Evolutionary conservation across 2,329 filamentous ascomycete species (phyloP), one percentile per base, ranked within the genome.

Genomic region (Phialocephala sp.): DNA sequence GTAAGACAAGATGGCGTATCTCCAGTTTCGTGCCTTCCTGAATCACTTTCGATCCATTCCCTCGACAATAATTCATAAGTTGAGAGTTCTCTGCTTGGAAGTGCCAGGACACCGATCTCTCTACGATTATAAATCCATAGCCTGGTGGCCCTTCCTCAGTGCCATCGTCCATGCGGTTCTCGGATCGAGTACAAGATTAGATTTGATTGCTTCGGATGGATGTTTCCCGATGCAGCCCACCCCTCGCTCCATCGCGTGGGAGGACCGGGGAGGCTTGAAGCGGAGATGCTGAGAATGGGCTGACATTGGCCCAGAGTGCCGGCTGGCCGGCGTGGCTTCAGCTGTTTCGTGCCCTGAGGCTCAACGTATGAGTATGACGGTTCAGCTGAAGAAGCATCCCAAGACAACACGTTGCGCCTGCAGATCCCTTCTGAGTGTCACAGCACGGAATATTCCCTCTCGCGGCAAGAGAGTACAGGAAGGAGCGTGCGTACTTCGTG

Each of bases 171-270:
- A 50, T 50, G 45, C 22, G 32, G 55, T 39, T 3, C 27, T 32
- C 27, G 27, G 27, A 32, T 32, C 32, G n/a, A 18, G 14, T 14
- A 14, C 54, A 20, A 56, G 54, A 57, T 57, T 39, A 57, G 55
- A 57, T 57, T 57, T 57, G 32, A 24, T 50, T 50, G 6, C 54
- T 22, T 36, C 54, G 36, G 55, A 37, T 57, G 55, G 55, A 57
- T 57, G 32, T 39, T 57, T 41, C 55, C 55, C 55, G 55, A 57
- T 57, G 4, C 8, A 18, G 24, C 11, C 50, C 50, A 54, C 50
- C n/a, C n/a, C n/a, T n/a, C n/a, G n/a, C n/a, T n/a, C n/a, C 12
- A 4, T 15, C 3, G 24, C 50, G 32, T 54, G 11, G 20, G 50
- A 54, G 11, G 15, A 27, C 36, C 11, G 9, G 32, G 35, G 55